Evolutionary conservation across 2,329 filamentous ascomycete species (phyloP).

Genomic region (Beauveria rudraprayagi): DNA sequence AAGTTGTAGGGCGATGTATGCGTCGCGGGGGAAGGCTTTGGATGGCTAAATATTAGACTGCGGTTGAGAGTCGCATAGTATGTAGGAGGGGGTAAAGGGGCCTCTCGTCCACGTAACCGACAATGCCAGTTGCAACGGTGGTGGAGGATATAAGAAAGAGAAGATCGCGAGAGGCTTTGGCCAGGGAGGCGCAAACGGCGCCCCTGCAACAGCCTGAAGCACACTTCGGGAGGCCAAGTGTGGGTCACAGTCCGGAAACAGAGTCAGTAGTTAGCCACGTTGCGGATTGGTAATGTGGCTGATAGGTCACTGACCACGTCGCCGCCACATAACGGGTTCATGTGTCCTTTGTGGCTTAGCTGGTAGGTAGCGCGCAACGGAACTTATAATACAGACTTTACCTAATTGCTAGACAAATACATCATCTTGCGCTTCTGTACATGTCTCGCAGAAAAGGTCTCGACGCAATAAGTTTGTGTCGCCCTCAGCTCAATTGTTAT

Average conservation of each 20-base stretch:
- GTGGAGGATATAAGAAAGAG: constrained; percentile 1
- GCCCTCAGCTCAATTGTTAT: background rate
- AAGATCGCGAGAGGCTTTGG: background rate
- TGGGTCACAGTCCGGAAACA: background rate
- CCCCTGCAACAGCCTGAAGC: background rate
- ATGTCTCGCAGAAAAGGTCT: too few relatives aligned
- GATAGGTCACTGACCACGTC: background rate
- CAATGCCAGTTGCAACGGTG: constrained; percentile 4
- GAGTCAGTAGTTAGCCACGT: constrained; percentile 3
- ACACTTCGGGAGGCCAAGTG: background rate
- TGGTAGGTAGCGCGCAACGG: background rate
- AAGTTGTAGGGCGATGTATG: background rate
- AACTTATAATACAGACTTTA: background rate
- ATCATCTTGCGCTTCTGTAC: background rate
- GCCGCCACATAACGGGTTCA: too few relatives aligned
- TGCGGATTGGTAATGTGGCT: background rate
- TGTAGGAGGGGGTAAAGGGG: background rate
- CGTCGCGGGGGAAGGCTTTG: background rate
- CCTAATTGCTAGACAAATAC: background rate
- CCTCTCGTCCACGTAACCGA: background rate
- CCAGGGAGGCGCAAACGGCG: background rate
- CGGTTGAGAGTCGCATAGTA: background rate
- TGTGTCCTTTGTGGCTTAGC: background rate
- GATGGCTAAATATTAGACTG: background rate
- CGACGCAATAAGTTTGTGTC: background rate